A percentile compares a stretch with the other conserved stretches of the same genome.
Conservation (phyloP, 2,329 filamentous ascomycete genomes). For the Podosphaera fusca region DNA sequence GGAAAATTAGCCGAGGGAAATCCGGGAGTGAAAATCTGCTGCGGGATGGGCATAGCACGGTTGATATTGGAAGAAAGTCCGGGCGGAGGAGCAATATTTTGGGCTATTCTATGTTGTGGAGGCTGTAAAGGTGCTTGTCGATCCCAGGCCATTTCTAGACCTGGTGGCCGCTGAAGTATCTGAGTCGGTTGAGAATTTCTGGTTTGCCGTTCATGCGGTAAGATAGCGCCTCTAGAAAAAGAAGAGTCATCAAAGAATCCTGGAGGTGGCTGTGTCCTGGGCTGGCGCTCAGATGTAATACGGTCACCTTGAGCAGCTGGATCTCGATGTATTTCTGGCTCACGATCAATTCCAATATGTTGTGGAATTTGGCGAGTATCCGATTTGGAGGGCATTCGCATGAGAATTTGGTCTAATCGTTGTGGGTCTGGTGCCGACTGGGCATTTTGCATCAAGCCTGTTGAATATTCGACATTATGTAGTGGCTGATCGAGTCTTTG, state of each 20-base stretch:
- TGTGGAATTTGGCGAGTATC: slow-evolving; percentile 21
- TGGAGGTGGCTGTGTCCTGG: slow-evolving; percentile 11
- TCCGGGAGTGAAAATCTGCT: slow-evolving; percentile 36
- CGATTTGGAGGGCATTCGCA: slow-evolving; percentile 20
- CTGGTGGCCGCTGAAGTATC: slow-evolving; percentile 40
- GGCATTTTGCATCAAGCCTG: slow-evolving; percentile 51
- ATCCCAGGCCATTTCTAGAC: slow-evolving; percentile 29
- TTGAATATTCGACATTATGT: slow-evolving; percentile 47
- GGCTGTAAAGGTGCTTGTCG: slow-evolving; percentile 10
- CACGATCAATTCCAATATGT: slow-evolving; percentile 21
- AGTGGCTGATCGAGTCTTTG: slow-evolving; percentile 25
- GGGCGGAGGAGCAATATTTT: slow-evolving; percentile 37
- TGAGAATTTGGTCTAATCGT: slow-evolving; percentile 27
- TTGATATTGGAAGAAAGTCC: slow-evolving; percentile 23
- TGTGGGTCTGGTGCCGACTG: slow-evolving; percentile 26
- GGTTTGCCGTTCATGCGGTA: slow-evolving; percentile 11
- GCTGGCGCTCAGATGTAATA: slow-evolving; percentile 19
- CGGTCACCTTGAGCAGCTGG: slow-evolving; percentile 11
- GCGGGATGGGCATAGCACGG: slow-evolving; percentile 25
- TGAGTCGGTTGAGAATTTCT: slow-evolving; percentile 30
- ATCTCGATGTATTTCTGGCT: slow-evolving; percentile 15
- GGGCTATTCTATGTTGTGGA: slow-evolving; percentile 10
- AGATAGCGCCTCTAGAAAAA: slow-evolving; percentile 11
- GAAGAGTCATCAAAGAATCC: slow-evolving; percentile 15
- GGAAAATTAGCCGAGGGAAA: slow-evolving; percentile 29